A percentile compares a stretch with the other conserved stretches of the same genome.
phyloP scores from a whole-genome alignment of 83 land plant species.

The Picea abies region DNA sequence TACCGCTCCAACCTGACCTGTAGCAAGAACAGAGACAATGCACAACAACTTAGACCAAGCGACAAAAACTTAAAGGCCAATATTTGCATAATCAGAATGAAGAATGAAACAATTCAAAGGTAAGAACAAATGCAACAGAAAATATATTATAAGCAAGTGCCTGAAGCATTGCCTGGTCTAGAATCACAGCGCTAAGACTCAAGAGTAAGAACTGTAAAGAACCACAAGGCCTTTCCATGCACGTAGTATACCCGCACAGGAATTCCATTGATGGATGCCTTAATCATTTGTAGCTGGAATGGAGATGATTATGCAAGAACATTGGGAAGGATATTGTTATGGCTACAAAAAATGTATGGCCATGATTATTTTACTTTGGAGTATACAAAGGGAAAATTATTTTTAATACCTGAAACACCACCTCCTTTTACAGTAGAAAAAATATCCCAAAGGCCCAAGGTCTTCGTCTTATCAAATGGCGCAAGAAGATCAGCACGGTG shows the following conservation, averaged over 20 bases:
- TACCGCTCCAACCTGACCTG: constrained; percentile 98
- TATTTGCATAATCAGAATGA: background rate
- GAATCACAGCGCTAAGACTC: background rate
- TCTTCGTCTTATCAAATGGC: constrained; percentile 80
- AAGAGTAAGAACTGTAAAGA: background rate
- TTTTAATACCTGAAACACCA: constrained; percentile 71
- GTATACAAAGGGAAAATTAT: background rate
- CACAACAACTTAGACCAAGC: background rate
- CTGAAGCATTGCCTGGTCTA: background rate
- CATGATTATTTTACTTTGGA: background rate
- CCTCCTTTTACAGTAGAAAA: constrained; percentile 92
- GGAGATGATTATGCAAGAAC: background rate
- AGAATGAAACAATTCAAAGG: constrained; percentile 6
- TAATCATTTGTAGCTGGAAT: background rate
- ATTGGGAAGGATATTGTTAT: background rate
- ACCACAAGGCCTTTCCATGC: background rate
- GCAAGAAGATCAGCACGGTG: constrained; percentile 82
- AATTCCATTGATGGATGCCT: background rate
- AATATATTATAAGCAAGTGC: background rate
- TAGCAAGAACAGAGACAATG: background rate
- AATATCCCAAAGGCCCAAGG: constrained; percentile 85
- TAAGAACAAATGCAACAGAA: background rate
- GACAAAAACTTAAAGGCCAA: background rate
- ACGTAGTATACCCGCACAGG: background rate
- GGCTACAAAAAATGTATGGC: background rate